Percentiles rank a stretch among this genome's conserved stretches.
These are phyloP conservation scores for Daldinia eschscholtzii DNA, from an alignment of 2,329 filamentous ascomycete species.

Conservation along the genomic window DNA sequence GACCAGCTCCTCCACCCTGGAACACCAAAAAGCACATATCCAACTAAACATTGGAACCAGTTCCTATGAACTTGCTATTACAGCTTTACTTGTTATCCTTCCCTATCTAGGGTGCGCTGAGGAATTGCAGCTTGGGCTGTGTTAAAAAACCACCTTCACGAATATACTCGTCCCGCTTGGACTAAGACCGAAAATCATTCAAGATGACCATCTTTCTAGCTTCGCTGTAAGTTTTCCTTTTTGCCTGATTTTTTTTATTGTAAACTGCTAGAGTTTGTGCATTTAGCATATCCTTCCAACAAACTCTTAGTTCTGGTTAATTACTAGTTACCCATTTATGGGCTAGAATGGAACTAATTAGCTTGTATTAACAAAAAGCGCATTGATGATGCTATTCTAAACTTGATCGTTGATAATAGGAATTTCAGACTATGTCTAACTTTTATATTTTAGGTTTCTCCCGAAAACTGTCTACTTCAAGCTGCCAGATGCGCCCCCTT, in stretches of 20 bases:
- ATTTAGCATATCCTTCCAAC: background rate
- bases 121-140: slow-evolving; percentile 27
- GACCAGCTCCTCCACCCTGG: background rate
- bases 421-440: slow-evolving; percentile 34
- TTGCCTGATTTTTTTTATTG: slow-evolving; percentile 1
- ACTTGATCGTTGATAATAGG: background rate
- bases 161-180: background rate
- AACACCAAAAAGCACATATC: slow-evolving; percentile 11
- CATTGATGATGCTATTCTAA: background rate
- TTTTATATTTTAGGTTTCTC: slow-evolving; percentile 76
- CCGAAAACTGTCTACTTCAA: slow-evolving; percentile 94
- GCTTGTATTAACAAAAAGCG: background rate
- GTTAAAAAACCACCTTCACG: slow-evolving; percentile 21
- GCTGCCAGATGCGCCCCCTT: slow-evolving; percentile 66
- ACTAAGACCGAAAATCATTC: slow-evolving; percentile 40
- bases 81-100: slow-evolving; percentile 11
- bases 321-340: background rate
- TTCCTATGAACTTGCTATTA: slow-evolving; percentile 43
- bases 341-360: background rate
- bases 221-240: slow-evolving; percentile 58
- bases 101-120: slow-evolving; percentile 21
- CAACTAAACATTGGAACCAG: slow-evolving; percentile 11
- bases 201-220: slow-evolving; percentile 66
- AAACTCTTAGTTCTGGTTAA: background rate
- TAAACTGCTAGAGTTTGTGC: background rate